Percentiles rank a stretch among this genome's conserved stretches.
phyloP scores from a whole-genome alignment of 2,329 filamentous ascomycete species.

The Thielaviopsis cerberus region DNA sequence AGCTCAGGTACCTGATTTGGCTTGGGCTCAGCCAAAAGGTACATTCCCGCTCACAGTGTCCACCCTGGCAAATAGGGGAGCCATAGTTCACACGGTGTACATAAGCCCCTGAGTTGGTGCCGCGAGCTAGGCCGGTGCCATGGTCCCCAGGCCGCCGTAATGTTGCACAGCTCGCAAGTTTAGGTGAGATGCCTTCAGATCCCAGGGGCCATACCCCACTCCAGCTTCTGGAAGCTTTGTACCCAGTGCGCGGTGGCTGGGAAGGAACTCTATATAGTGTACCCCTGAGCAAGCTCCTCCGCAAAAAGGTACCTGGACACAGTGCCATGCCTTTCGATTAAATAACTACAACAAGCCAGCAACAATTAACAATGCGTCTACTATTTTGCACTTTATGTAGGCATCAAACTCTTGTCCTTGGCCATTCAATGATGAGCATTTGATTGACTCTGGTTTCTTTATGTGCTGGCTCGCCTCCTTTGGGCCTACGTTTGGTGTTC shows the following conservation, averaged over 20 bases:
- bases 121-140: neutral
- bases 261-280: slow-evolving; percentile 5
- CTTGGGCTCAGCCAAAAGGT: slow-evolving; percentile 7
- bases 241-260: slow-evolving; percentile 12
- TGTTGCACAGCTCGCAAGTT: neutral
- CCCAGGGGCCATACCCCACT: slow-evolving; percentile 9
- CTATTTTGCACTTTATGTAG: neutral
- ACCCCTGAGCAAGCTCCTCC: slow-evolving; percentile 3
- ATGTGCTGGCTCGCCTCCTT: neutral
- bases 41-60: slow-evolving; percentile 4
- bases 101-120: slow-evolving; percentile 10
- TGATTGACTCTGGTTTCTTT: neutral
- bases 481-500: neutral
- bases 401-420: neutral
- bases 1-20: slow-evolving; percentile 10
- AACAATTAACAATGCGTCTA: neutral
- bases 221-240: slow-evolving; percentile 4
- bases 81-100: slow-evolving; percentile 9
- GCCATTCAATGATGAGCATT: neutral
- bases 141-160: neutral
- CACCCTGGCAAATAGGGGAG: slow-evolving; percentile 10
- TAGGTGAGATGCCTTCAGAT: neutral
- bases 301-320: slow-evolving; percentile 9
- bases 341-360: neutral
- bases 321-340: neutral